A percentile compares a stretch with the other conserved stretches of the same genome.
Evolutionary conservation across 805 yeast genomes (phyloP).

Genomic region (Barnettozyma sp.): DNA sequence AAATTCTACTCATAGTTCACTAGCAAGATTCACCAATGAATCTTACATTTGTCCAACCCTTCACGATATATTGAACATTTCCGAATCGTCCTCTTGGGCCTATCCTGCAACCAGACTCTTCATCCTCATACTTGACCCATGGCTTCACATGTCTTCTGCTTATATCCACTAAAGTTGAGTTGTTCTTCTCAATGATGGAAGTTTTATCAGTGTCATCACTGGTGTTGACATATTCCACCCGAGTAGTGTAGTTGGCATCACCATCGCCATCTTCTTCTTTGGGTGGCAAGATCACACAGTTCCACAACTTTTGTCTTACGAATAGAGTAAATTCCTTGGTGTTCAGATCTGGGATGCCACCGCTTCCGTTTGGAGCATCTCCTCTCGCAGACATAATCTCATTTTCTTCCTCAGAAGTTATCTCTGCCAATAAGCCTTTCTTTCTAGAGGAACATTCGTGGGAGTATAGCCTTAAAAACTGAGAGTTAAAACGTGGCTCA

Average conservation of each 20-base stretch:
- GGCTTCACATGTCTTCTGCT: constrained; percentile 18
- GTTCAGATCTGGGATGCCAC: constrained; percentile 9
- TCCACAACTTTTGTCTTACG: constrained; percentile 47
- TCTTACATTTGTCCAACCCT: constrained; percentile 25
- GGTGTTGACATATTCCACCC: constrained; percentile 4
- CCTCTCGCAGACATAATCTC: constrained; percentile 3
- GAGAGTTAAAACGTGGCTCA: constrained; percentile 45
- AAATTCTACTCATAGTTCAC: no score
- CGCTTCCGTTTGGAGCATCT: constrained; percentile 1
- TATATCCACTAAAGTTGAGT: constrained; percentile 17
- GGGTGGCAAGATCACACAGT: constrained; percentile 45
- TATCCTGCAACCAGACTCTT: constrained; percentile 3
- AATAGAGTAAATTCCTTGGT: constrained; percentile 34
- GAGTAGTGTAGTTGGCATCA: no score
- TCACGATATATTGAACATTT: constrained; percentile 23
- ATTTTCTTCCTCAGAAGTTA: constrained; percentile 30
- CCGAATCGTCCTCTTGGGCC: constrained; percentile 8
- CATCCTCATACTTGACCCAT: constrained; percentile 26
- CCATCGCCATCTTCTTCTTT: constrained; percentile 28
- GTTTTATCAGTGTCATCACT: constrained; percentile 1
- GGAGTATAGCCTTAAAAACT: constrained; percentile 43
- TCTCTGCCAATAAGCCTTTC: constrained; percentile 27
- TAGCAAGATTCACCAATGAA: constrained; percentile 16
- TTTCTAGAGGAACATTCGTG: constrained; percentile 38
- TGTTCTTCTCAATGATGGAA: no score